These are phyloP conservation scores for Alternaria sp. DNA, from an alignment of 2,329 filamentous ascomycete species.

Conservation along the genomic window DNA sequence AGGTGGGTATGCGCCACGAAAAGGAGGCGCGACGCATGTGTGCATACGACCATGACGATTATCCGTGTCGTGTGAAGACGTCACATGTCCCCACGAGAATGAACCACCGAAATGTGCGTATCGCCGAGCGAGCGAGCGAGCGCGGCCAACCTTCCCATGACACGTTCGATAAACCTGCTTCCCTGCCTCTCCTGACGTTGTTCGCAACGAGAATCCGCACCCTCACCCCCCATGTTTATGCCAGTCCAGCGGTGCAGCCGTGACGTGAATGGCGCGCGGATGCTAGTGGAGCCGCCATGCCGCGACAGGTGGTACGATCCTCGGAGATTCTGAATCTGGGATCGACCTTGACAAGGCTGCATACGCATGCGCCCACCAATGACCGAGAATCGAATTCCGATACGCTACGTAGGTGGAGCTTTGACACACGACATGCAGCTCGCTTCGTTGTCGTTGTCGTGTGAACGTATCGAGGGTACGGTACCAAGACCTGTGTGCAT, in stretches of 20 bases:
- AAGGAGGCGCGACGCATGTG: slow-evolving; percentile 2
- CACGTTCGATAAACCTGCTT: neutral
- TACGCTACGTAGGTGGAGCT: slow-evolving; percentile 11
- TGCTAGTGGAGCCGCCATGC: neutral
- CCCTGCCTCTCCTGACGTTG: neutral
- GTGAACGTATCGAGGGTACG: slow-evolving; percentile 14
- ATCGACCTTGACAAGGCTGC: slow-evolving; percentile 26
- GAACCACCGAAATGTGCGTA: slow-evolving; percentile 8
- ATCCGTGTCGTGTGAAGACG: slow-evolving; percentile 5
- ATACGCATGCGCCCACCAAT: slow-evolving; percentile 13
- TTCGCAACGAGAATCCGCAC: slow-evolving; percentile 1
- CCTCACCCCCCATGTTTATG: neutral
- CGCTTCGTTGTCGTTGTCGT: slow-evolving; percentile 13
- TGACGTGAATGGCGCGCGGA: neutral
- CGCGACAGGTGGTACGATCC: slow-evolving; percentile 28
- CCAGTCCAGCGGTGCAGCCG: slow-evolving; percentile 13
- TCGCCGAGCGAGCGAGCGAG: neutral
- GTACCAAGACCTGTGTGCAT: slow-evolving; percentile 23
- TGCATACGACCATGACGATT: neutral
- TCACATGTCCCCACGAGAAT: slow-evolving; percentile 2
- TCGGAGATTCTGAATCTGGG: slow-evolving; percentile 27
- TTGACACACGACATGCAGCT: neutral
- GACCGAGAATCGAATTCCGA: slow-evolving; percentile 12
- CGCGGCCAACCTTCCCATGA: slow-evolving; percentile 1
- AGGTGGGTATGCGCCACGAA: neutral